A percentile compares a stretch with the other conserved stretches of the same genome.
These are phyloP conservation scores for Opeltia flavorubescens DNA, from an alignment of 495 filamentous ascomycete genomes.

Conservation along the genomic window DNA sequence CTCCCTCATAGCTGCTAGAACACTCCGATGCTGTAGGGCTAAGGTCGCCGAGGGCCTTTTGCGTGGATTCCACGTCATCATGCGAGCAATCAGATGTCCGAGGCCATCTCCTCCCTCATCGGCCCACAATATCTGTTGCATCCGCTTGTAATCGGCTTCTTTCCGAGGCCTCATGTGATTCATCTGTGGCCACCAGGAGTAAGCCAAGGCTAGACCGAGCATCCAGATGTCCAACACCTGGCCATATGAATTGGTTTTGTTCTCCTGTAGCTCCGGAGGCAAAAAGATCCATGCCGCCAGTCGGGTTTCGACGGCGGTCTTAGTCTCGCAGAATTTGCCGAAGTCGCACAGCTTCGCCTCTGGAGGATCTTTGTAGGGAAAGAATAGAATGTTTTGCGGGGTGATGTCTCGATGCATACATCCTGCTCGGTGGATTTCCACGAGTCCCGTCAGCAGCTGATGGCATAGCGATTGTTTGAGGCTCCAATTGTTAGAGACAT, in stretches of 20 bases:
- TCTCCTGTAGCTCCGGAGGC: conserved; percentile 2
- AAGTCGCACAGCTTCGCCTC: conserved; percentile 3
- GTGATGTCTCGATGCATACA: conserved; percentile 9
- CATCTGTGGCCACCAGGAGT: neutral
- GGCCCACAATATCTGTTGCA: neutral
- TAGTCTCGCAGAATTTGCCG: conserved; percentile 4
- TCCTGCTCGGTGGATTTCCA: neutral
- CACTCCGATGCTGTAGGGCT: neutral
- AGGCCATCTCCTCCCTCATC: neutral
- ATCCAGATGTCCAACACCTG: conserved; percentile 9
- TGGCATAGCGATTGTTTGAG: neutral
- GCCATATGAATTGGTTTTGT: neutral
- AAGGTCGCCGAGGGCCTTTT: neutral
- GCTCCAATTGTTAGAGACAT: neutral
- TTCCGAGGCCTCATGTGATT: neutral
- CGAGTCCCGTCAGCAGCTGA: neutral
- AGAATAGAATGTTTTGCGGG: conserved; percentile 6
- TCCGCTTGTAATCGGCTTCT: neutral
- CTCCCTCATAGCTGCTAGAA: too few relatives aligned
- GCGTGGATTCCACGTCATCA: neutral
- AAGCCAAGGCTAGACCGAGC: conserved; percentile 3
- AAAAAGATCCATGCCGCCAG: neutral
- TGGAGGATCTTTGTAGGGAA: neutral
- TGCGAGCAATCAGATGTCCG: neutral
- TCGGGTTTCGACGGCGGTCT: neutral